Conservation (phyloP, 192 early-diverging fungal genomes). For the Cladochytrium replicatum region DNA sequence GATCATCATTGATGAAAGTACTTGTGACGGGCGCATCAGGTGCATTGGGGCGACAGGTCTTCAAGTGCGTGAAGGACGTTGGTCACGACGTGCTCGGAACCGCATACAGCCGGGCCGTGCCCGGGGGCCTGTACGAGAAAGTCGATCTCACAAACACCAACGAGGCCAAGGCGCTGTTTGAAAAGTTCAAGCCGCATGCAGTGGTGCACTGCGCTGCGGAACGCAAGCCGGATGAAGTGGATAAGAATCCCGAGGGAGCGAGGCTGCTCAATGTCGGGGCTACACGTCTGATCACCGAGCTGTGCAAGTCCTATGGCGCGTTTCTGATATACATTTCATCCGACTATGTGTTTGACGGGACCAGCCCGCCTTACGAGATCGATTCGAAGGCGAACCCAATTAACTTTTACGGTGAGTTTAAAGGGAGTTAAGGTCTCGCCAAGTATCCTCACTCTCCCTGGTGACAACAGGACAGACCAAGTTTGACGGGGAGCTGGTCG, state of each 20-base stretch:
- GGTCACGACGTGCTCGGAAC: conserved; percentile 61
- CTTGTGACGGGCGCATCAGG: conserved; percentile 75
- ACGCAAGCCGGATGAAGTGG: conserved; percentile 72
- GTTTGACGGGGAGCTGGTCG: conserved; percentile 59
- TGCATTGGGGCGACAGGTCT: conserved; percentile 68
- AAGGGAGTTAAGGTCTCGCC: conserved; percentile 4
- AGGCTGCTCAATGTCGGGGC: conserved; percentile 58
- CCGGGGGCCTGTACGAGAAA: conserved; percentile 41
- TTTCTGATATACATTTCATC: conserved; percentile 76
- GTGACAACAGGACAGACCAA: conserved; percentile 48
- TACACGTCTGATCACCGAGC: conserved; percentile 43
- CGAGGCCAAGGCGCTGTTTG: conserved; percentile 44
- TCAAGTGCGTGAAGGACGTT: conserved; percentile 37
- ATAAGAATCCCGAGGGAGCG: conserved; percentile 46
- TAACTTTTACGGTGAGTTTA: conserved; percentile 60
- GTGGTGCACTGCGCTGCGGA: conserved; percentile 81
- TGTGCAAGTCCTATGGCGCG: conserved; percentile 36
- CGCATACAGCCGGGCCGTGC: conserved; percentile 50
- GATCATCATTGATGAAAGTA: too few relatives aligned
- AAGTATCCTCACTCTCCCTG: conserved; percentile 6
- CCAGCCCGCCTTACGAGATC: conserved; percentile 62
- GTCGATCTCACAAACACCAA: conserved; percentile 53
- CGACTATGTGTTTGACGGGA: conserved; percentile 92
- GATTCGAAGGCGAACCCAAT: conserved; percentile 62
- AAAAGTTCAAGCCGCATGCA: conserved; percentile 40